phyloP scores from a whole-genome alignment of 495 filamentous ascomycete species.

The Penicillium robsamsonii region DNA sequence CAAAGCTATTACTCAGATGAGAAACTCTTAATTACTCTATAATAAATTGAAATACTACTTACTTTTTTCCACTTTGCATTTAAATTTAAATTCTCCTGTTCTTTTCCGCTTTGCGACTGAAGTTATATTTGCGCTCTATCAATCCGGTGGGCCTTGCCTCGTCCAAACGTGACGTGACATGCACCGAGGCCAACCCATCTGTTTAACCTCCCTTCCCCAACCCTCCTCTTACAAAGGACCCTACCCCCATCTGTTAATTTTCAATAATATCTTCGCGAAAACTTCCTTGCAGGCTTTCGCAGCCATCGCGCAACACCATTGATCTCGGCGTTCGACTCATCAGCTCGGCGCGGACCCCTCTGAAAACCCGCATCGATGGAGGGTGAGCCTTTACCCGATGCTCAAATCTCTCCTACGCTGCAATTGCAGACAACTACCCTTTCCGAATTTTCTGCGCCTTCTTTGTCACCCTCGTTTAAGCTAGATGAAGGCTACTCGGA shows the following conservation, averaged over 20 bases:
- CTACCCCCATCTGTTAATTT: not conserved
- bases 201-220: slow-evolving; percentile 2
- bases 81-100: not conserved
- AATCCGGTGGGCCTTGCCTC: slow-evolving; percentile 19
- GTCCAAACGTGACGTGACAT: slow-evolving; percentile 24
- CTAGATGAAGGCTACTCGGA: slow-evolving; percentile 67
- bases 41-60: not conserved
- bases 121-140: slow-evolving; percentile 13
- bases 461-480: slow-evolving; percentile 48
- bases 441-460: slow-evolving; percentile 30
- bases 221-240: not conserved
- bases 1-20: not conserved
- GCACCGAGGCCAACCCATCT: slow-evolving; percentile 12
- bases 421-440: slow-evolving; percentile 28
- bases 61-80: not conserved
- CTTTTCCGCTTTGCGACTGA: not conserved
- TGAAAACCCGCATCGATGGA: slow-evolving; percentile 31
- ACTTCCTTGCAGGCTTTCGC: not conserved
- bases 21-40: not conserved
- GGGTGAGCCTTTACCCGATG: slow-evolving; percentile 24
- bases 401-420: slow-evolving; percentile 23
- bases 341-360: slow-evolving; percentile 1
- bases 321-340: not conserved
- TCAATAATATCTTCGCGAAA: not conserved
- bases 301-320: slow-evolving; percentile 4